A percentile compares a stretch with the other conserved stretches of the same genome.
Evolutionary conservation across 768 basidiomycete species (phyloP).

Genomic region (Pisolithus albus): DNA sequence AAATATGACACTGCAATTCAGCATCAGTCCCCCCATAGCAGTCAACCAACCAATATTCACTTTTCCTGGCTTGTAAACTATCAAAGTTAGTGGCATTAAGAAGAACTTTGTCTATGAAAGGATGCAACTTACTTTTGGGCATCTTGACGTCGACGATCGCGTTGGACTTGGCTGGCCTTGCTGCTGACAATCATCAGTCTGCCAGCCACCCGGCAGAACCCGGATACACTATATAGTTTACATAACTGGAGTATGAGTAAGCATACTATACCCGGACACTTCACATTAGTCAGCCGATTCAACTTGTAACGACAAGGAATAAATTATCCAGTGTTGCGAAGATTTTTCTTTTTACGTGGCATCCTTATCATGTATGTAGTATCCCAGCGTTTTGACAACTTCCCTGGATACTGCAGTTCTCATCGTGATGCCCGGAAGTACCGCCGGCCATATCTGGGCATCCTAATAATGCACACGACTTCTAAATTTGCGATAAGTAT

Average conservation of each 20-base stretch:
- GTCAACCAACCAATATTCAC: conserved; percentile 31
- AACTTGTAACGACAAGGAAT: no score
- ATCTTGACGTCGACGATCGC: conserved; percentile 33
- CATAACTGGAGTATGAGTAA: conserved; percentile 1
- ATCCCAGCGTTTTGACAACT: no score
- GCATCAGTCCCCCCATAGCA: not conserved
- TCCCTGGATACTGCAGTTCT: no score
- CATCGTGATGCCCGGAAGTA: no score
- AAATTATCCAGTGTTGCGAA: no score
- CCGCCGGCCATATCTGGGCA: no score
- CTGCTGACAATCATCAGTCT: not conserved
- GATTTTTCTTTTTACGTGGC: no score
- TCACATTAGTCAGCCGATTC: no score
- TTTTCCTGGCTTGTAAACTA: conserved; percentile 95
- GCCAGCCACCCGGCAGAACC: conserved; percentile 32
- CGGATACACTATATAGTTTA: conserved; percentile 24
- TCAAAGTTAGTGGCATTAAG: conserved; percentile 11
- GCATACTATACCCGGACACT: no score
- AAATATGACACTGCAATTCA: conserved; percentile 1
- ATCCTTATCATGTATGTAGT: no score
- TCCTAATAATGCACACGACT: no score
- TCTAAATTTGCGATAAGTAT: no score
- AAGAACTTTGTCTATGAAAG: not conserved
- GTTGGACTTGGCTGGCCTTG: conserved; percentile 12
- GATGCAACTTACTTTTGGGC: conserved; percentile 32